Base-by-base conservation (phyloP, 2,329 filamentous ascomycete genomes). In the Parastagonospora avenae region DNA sequence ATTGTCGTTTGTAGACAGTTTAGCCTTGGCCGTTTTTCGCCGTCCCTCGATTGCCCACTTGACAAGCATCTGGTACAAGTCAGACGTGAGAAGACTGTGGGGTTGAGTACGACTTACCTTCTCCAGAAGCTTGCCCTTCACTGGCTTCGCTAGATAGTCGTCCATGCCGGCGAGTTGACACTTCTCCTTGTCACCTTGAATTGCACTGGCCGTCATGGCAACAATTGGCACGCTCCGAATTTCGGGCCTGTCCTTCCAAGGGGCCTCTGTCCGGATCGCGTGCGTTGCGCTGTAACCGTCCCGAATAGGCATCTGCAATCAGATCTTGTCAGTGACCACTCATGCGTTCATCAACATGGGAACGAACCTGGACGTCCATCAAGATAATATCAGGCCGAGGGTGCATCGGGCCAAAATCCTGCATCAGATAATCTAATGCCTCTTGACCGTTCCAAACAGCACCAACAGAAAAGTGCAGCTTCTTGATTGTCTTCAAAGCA, bases 381-480 rank as follows among this genome's bases (percentile, higher is more conserved):
- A 92, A 76, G 46, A 93, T 91, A 7, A 93, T 85, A 59, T 91
- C 85, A 0, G 90, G 89, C 43, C 84, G 84, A 9, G 76, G 74
- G 38, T 82, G 77, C 28, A 78, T 75, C 6, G 67, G 61, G 19
- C 80, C 77, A 1, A 84, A 82, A 2, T 79, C 79, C 40, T 81
- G 69, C 11, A 73, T 54, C 12, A 93, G 76, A 67, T 92, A 92
- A 15, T 92, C 86, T 12, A 93, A 77, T 1, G 88, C 90, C 66
- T 93, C 89, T 68, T 88, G 85, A 19, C 90, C 90, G 61, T 92
- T 91, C 86, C 87, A 91, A 0, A 86, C 85, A 1, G 88, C 89
- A 6, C 79, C 82, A 4, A 89, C 88, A 4, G 81, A 82, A 62
- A 92, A 92, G 1, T 87, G 85, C 8, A 92, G 81, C 63, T 89